Evolutionary conservation across 75 land plant genomes (phyloP), one percentile per base, ranked within the genome.

Genomic region (Cryptomeria japonica): DNA sequence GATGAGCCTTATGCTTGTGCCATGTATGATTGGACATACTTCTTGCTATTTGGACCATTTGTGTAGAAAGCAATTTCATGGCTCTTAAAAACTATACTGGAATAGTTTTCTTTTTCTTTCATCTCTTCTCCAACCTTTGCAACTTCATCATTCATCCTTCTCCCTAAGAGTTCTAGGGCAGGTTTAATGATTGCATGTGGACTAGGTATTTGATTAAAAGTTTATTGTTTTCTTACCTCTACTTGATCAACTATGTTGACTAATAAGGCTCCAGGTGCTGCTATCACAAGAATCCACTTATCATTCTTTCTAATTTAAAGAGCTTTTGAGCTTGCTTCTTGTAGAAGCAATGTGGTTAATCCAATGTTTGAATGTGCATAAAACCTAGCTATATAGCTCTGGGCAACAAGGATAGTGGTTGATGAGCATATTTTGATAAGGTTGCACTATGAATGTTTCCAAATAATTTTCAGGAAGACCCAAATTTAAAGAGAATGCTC

Each of bases 371-470:
- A 87, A 75, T 94, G 95, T 1, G 90, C 89, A 11, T 91, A 90
- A 2, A 90, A 77, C 0, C 95, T 94, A 8, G 92, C 70, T 0
- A 94, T 87, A 8, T 8, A 94, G 94, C 38, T 90, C 90, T 5
- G 95, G 95, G 73, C 95, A 94, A 19, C 87, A 91, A n/a, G 95
- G 95, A 84, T 94, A 94, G 78, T 88, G 90, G 55, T 90, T 91
- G 34, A 91, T 42, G 38, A 86, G 87, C 80, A 91, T 58, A 44
- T 86, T 86, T 56, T 86, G 87, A 86, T 86, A 41, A 10, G 73
- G 61, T 19, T 42, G 37, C 46, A 36, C 28, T 34, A 84, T 55
- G 4, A 86, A 77, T 25, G 68, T 56, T 58, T 84, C 86, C 36
- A 88, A 22, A 61, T 85, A 85, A 41, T 78, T 32, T 19, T 87